Evolutionary conservation across 139 green algal species (phyloP), one percentile per base, ranked within the genome.

Genomic region (Dunaliella primolecta): DNA sequence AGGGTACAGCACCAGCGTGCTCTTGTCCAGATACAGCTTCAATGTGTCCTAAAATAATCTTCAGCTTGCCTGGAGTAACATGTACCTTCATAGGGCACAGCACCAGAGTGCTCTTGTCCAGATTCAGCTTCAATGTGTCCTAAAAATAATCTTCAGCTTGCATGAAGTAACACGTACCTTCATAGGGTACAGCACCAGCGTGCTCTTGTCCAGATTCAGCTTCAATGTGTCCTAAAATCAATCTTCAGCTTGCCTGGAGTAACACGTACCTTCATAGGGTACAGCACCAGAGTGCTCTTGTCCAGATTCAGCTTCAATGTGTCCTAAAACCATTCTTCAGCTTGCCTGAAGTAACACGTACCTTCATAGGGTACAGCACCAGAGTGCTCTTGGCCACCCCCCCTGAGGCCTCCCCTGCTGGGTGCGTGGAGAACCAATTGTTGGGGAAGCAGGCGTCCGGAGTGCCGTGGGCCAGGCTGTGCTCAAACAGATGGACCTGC

Each of bases 371-470:
- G 90, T 98, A 98, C 46, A 96, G 90, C 55, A 97, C 96, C 29
- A 98, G 88, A 0, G 94, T 97, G 83, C 38, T 76, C 57, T 91
- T 37, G 25, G 79, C 36, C 2, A 93, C 87, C 36, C 89, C 92
- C 37, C 93, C 92, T 0, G 77, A 86, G 3, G 89, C 79, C 82
- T 92, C 91, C 20, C 75, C 55, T 27, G 81, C 84, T 11, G 46
- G 32, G 72, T 92, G 84, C 11, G 88, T 92, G 79, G 80, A 87
- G 87, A 95, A 98, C 96, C 96, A 99, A 94, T 99, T 99, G 94
- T 99, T 99, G 81, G 96, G 96, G 90, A 99, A 99, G 74, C 95
- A 92, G 0, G 96, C 95, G 84, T 99, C 96, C 7, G 96, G 96
- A 0, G 96, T 98, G 85, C 93, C 94, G 86, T 98, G 95, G 27